Conservation (phyloP, 2,329 filamentous ascomycete genomes). For the Xylaria polymorpha region DNA sequence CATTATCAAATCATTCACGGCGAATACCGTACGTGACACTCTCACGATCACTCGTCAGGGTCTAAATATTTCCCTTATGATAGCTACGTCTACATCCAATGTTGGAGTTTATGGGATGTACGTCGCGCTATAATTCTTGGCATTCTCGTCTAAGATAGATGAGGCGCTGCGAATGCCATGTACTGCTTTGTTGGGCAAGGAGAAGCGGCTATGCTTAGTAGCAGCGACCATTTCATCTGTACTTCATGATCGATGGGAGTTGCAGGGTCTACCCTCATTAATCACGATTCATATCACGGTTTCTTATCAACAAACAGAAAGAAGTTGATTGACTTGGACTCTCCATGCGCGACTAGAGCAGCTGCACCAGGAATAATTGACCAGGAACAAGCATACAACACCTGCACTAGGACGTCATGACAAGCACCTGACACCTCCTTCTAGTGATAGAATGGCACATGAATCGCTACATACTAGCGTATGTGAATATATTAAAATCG, state of each 20-base stretch:
- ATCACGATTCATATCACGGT: too few species aligned
- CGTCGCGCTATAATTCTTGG: background rate
- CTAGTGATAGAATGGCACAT: too few species aligned
- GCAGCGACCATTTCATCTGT: background rate
- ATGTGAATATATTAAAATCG: too few species aligned
- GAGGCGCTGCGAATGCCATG: background rate
- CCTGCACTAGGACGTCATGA: too few species aligned
- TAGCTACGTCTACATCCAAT: background rate
- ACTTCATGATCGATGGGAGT: background rate
- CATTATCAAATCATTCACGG: conserved; percentile 23
- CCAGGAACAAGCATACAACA: too few species aligned
- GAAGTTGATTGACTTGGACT: background rate
- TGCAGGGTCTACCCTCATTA: background rate
- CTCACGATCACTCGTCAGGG: background rate
- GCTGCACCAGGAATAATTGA: too few species aligned
- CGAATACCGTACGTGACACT: background rate
- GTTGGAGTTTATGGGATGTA: background rate
- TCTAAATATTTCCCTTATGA: background rate
- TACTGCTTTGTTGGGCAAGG: background rate
- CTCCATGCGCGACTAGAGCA: too few species aligned
- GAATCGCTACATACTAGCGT: too few species aligned
- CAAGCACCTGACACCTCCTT: too few species aligned
- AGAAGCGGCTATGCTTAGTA: background rate
- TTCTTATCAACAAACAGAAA: background rate
- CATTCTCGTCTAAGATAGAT: too few species aligned